Evolutionary conservation across 805 yeast species (phyloP).

Genomic region (Candida alai): DNA sequence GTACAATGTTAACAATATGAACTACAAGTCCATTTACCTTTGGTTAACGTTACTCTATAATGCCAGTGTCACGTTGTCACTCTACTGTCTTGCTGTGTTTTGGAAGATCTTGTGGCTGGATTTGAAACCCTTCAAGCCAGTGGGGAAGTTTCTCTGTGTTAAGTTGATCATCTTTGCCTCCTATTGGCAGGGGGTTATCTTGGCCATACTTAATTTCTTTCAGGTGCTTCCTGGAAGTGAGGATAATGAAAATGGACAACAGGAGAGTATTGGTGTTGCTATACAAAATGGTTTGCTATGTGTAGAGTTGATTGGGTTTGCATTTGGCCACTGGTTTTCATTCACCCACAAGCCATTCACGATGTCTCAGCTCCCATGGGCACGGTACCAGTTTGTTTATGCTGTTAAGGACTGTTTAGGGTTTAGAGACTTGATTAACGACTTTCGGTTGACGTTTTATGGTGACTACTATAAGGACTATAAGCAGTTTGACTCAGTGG

Average conservation of each 20-base stretch:
- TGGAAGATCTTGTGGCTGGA: constrained; percentile 89
- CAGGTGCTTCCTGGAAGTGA: constrained; percentile 37
- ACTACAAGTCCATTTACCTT: constrained; percentile 48
- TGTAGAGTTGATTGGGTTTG: constrained; percentile 79
- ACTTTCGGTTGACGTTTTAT: constrained; percentile 65
- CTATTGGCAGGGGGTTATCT: constrained; percentile 88
- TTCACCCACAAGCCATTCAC: constrained; percentile 76
- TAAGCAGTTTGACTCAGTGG: constrained; percentile 77
- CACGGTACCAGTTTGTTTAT: constrained; percentile 53
- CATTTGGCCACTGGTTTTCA: constrained; percentile 84
- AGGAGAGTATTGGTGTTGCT: constrained; percentile 45
- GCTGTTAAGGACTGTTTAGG: constrained; percentile 81
- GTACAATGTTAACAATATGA: constrained; percentile 49
- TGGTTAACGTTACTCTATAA: constrained; percentile 74
- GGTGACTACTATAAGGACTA: constrained; percentile 74
- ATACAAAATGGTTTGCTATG: constrained; percentile 80
- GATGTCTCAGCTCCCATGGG: constrained; percentile 56
- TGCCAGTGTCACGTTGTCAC: constrained; percentile 71
- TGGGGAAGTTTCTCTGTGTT: constrained; percentile 90
- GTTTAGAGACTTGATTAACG: constrained; percentile 70
- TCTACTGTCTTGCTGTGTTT: constrained; percentile 82
- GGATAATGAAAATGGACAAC: constrained; percentile 18
- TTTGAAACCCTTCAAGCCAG: constrained; percentile 74
- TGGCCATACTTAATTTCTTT: constrained; percentile 50
- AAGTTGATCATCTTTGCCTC: constrained; percentile 93